Conservation (phyloP, 306 rosid species). For the Psophocarpus tetragonolobus region DNA sequence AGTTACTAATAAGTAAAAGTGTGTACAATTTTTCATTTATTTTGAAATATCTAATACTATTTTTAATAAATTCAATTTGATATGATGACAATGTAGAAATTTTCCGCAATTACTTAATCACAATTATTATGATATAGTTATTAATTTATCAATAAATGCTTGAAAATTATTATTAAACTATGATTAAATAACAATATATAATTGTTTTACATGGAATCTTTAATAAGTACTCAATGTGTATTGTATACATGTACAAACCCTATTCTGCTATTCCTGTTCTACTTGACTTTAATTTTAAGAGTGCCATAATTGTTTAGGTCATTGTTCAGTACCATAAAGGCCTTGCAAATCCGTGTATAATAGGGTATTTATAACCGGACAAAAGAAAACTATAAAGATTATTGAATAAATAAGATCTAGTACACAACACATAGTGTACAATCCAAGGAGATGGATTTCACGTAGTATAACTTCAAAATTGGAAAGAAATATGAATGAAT, state of each 20-base stretch:
- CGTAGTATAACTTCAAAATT: constrained; percentile 23
- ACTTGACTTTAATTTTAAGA: neutral
- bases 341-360: neutral
- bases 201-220: too few species aligned
- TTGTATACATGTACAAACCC: neutral
- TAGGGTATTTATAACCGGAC: neutral
- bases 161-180: too few species aligned
- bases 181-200: too few species aligned
- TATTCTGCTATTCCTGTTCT: neutral
- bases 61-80: too few species aligned
- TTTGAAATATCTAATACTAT: too few species aligned
- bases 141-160: too few species aligned
- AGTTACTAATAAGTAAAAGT: too few species aligned
- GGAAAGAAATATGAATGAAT: constrained; percentile 27
- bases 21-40: too few species aligned
- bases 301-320: neutral
- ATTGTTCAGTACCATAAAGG: neutral
- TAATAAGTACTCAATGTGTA: neutral
- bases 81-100: too few species aligned
- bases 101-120: too few species aligned
- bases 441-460: neutral
- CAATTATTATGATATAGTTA: too few species aligned
- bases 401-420: too few species aligned
- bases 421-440: neutral
- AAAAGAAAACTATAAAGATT: constrained; percentile 3